Conservation (phyloP, 371 early-diverging fungal species). For the Mortierella sp. region DNA sequence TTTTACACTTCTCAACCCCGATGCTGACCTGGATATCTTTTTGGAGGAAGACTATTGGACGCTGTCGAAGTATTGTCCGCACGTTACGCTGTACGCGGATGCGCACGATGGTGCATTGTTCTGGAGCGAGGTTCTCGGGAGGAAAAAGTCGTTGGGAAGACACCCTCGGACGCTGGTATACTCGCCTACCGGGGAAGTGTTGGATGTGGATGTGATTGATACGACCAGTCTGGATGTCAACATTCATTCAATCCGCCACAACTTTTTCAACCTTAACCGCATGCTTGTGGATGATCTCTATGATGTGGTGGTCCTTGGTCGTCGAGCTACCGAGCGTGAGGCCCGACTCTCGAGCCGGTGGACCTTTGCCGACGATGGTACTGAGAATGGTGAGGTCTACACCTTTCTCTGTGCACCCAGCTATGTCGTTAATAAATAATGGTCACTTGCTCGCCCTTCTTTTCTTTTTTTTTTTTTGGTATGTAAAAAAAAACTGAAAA, state of each 20-base stretch:
- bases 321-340: conserved; percentile 57
- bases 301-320: conserved; percentile 57
- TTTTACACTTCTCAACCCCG: conserved; percentile 61
- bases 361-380: conserved; percentile 47
- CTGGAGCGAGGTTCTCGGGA: conserved; percentile 48
- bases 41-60: conserved; percentile 51
- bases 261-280: conserved; percentile 62
- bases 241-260: conserved; percentile 60
- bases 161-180: conserved; percentile 42
- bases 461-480: no score
- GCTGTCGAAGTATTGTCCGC: conserved; percentile 53
- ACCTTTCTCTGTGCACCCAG: conserved; percentile 59
- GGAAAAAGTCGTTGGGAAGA: conserved; percentile 41
- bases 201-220: conserved; percentile 63
- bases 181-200: conserved; percentile 38
- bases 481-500: no score
- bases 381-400: conserved; percentile 55
- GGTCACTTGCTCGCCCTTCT: no score
- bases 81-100: conserved; percentile 61
- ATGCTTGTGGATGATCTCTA: conserved; percentile 62
- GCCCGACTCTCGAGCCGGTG: conserved; percentile 54
- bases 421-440: conserved; percentile 58
- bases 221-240: conserved; percentile 62
- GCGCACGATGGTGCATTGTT: conserved; percentile 59
- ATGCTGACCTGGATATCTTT: conserved; percentile 54